Conservation (phyloP, 768 basidiomycete genomes). For the Saitozyma sp. region DNA sequence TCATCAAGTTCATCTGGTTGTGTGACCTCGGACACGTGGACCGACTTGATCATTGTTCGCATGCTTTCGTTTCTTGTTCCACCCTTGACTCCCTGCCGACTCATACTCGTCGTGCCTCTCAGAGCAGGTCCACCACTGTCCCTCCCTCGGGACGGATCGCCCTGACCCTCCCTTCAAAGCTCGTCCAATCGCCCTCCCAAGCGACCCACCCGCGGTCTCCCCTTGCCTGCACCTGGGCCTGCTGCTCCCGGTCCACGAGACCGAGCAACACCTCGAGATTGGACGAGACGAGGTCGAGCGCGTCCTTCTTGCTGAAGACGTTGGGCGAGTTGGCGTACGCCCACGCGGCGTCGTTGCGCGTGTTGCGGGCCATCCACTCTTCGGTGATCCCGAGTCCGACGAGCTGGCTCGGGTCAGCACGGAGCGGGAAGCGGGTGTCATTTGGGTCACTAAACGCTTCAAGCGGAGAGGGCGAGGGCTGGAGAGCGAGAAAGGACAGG, state of each 20-base stretch:
- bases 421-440: neutral
- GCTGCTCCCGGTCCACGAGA: conserved; percentile 20
- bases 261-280: conserved; percentile 63
- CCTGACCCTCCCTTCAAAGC: conserved; percentile 59
- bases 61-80: too few relatives aligned
- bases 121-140: conserved; percentile 60
- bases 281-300: conserved; percentile 60
- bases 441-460: neutral
- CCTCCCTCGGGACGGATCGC: conserved; percentile 56
- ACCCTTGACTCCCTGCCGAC: too few relatives aligned
- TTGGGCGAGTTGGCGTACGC: conserved; percentile 58
- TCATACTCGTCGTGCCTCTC: neutral
- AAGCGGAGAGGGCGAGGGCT: neutral
- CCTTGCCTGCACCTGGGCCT: conserved; percentile 12
- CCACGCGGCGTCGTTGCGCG: conserved; percentile 80
- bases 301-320: conserved; percentile 56
- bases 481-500: conserved; percentile 3
- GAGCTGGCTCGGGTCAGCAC: conserved; percentile 17
- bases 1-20: too few relatives aligned
- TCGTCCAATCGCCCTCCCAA: conserved; percentile 62
- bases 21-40: too few relatives aligned
- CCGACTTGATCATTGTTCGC: too few relatives aligned
- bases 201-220: conserved; percentile 43
- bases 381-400: conserved; percentile 59
- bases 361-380: conserved; percentile 71